Conservation (phyloP, 768 basidiomycete species). For the Serendipita sp. region DNA sequence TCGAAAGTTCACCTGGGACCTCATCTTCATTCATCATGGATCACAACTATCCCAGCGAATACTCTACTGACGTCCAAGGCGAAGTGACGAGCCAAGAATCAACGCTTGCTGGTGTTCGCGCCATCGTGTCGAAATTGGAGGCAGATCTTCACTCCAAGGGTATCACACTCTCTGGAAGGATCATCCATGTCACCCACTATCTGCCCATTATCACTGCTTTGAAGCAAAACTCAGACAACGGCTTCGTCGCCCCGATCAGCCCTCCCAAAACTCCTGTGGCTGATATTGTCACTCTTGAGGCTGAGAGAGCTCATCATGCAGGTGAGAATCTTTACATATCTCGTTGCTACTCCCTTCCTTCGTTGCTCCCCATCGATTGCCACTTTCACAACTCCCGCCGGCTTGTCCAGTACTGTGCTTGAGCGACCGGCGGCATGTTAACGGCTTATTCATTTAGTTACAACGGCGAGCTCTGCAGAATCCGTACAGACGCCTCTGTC, state of each 20-base stretch:
- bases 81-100: not conserved
- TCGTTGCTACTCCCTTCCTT: constrained; percentile 9
- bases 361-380: constrained; percentile 8
- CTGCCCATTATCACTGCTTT: constrained; percentile 63
- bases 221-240: constrained; percentile 16
- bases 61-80: not conserved
- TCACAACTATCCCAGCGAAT: constrained; percentile 4
- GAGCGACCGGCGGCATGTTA: not conserved
- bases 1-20: not conserved
- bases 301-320: not conserved
- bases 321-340: not conserved
- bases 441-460: too few relatives aligned
- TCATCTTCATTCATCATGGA: not conserved
- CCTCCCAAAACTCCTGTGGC: constrained; percentile 47
- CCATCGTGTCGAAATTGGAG: constrained; percentile 57
- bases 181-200: constrained; percentile 85
- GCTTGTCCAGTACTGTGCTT: not conserved
- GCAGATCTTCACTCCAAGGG: constrained; percentile 51
- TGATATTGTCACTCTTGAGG: not conserved
- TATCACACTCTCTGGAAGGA: constrained; percentile 65
- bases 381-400: constrained; percentile 10
- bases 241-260: constrained; percentile 23
- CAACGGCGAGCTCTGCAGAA: not conserved
- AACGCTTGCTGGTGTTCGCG: constrained; percentile 30
- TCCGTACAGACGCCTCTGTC: not conserved